A percentile compares a stretch with the other conserved stretches of the same genome.
phyloP scores from a whole-genome alignment of 2,329 filamentous ascomycete species.

The Bipolaris victoriae region DNA sequence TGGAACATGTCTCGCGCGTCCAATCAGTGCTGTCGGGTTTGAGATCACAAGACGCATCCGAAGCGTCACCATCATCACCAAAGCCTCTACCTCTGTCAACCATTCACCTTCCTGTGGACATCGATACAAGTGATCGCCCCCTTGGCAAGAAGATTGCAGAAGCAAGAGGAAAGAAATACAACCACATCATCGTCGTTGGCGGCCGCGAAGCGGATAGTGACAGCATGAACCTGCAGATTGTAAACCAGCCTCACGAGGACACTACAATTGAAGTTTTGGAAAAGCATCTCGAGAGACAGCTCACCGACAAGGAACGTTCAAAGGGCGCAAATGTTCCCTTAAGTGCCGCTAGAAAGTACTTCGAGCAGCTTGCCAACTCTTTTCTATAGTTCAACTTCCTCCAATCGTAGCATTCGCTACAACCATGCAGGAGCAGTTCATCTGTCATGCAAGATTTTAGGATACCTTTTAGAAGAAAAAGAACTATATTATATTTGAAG shows the following conservation, averaged over 20 bases:
- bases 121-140: slow-evolving; percentile 68
- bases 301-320: slow-evolving; percentile 22
- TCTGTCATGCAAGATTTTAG: no score
- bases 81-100: slow-evolving; percentile 55
- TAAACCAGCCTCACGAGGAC: slow-evolving; percentile 49
- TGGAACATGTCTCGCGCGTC: slow-evolving; percentile 56
- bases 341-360: slow-evolving; percentile 36
- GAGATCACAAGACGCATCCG: slow-evolving; percentile 19
- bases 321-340: slow-evolving; percentile 26
- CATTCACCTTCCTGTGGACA: slow-evolving; percentile 71
- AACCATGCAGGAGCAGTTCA: background rate
- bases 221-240: slow-evolving; percentile 35
- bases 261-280: slow-evolving; percentile 42
- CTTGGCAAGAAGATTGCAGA: slow-evolving; percentile 73
- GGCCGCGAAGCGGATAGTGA: slow-evolving; percentile 35
- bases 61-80: slow-evolving; percentile 26
- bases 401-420: background rate
- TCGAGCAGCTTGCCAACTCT: slow-evolving; percentile 34
- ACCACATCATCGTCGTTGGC: slow-evolving; percentile 75
- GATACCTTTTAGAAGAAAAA: no score
- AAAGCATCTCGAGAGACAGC: slow-evolving; percentile 28
- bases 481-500: no score
- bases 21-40: slow-evolving; percentile 41
- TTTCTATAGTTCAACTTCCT: slow-evolving; percentile 30
- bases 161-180: slow-evolving; percentile 75